Evolutionary conservation across 2,329 filamentous ascomycete species (phyloP).

Genomic region (Trichophyton schoenleinii): DNA sequence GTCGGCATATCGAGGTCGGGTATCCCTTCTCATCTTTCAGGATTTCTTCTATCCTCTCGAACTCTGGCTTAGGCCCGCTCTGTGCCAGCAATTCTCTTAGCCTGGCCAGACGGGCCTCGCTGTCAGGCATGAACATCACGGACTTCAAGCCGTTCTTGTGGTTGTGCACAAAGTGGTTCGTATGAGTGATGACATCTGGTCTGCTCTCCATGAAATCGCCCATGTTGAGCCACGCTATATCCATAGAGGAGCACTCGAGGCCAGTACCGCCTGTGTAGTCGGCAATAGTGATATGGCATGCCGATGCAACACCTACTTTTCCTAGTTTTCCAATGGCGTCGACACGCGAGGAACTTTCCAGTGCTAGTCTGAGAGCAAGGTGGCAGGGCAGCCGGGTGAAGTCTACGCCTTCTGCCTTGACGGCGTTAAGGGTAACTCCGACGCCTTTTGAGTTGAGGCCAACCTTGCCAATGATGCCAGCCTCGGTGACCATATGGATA

Average conservation of each 20-base stretch:
- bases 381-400: constrained; percentile 40
- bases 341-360: constrained; percentile 36
- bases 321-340: constrained; percentile 37
- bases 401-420: constrained; percentile 39
- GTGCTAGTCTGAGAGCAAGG: constrained; percentile 41
- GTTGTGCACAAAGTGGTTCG: constrained; percentile 21
- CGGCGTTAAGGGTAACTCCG: constrained; percentile 45
- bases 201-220: constrained; percentile 8
- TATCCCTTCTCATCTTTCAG: constrained; percentile 24
- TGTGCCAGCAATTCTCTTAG: constrained; percentile 18
- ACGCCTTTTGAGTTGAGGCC: constrained; percentile 44
- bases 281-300: constrained; percentile 44
- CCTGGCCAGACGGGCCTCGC: constrained; percentile 17
- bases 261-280: constrained; percentile 37
- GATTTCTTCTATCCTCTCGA: constrained; percentile 17
- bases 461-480: constrained; percentile 47
- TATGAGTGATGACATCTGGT: constrained; percentile 17
- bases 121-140: constrained; percentile 16
- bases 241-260: constrained; percentile 35
- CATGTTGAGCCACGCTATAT: constrained; percentile 13
- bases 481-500: constrained; percentile 46
- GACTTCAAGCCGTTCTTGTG: constrained; percentile 13
- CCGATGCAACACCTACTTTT: constrained; percentile 38
- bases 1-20: constrained; percentile 24
- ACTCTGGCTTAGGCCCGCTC: constrained; percentile 12